Evolutionary conservation across 2,329 filamentous ascomycete species (phyloP), one percentile per base, ranked within the genome.

Genomic region (Orbilia ellipsospora): DNA sequence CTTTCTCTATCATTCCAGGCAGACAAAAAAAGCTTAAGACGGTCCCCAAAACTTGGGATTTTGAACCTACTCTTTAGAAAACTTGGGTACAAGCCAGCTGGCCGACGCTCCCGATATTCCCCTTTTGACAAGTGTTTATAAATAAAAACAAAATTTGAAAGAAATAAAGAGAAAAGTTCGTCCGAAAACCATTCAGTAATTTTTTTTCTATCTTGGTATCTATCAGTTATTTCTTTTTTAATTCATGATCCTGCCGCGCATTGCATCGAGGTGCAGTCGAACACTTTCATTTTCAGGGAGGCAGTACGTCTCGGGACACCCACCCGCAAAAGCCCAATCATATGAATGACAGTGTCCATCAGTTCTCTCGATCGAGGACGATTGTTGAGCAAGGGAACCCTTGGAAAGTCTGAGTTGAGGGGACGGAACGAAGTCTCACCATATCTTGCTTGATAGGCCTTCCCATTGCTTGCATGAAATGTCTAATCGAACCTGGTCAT

Each of bases 1-100:
- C 72, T 59, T 67, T 59, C 64, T 54, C 52, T 56, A 75, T 69
- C 72, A 45, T 69, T 75, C 72, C 72, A 75, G 72, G 72, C 72
- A 75, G 72, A 75, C 64, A 75, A 60, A 36, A 48, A 75, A 75
- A 69, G 64, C 64, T 69, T 75, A 45, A 68, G 56, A 63, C 67
- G 70, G 23, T 63, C 64, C 70, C 68, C 59, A 61, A 66, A 75
- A 59, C 57, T 75, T 75, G 64, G 72, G 60, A 65, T 59, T 70
- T 60, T 54, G 23, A 72, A 72, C 67, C 66, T 72, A 60, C 67
- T 72, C 50, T 59, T 72, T 72, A 65, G 51, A 75, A 67, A 40
- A 20, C 61, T 63, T 54, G 16, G 54, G 42, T 59, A 56, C 36
- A 62, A 74, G 70, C 70, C 70, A 74, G 70, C 72, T 69, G 72